Base-by-base conservation (phyloP, 371 early-diverging fungal species). In the Mortierella sp. region DNA sequence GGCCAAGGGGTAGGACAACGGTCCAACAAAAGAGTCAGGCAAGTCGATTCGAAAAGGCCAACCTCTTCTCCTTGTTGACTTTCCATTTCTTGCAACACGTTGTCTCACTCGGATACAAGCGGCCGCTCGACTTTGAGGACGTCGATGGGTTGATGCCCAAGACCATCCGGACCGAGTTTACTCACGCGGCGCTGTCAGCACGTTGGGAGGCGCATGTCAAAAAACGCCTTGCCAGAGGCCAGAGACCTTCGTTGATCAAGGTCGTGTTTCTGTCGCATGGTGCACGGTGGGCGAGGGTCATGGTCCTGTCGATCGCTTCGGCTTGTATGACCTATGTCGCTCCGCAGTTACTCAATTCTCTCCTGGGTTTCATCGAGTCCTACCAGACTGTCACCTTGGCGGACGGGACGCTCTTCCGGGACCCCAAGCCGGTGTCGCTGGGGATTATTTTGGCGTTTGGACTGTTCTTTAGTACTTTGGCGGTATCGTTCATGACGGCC, bases 371-470 rank as follows among this genome's bases (percentile, higher is more conserved):
- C 49, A 83, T 83, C 18, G 55, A 75, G 43, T 82, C 82, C 1
- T 82, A 72, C 35, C 56, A 70, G 24, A 38, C 73, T 1, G 43
- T 63, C 4, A 49, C 60, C 1, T 38, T 75, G 5, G 58, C 79
- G 21, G 74, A 75, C 44, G 65, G 65, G 24, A 65, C 65, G 24
- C 35, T 41, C 18, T 65, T 65, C 35, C 35, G 18, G 10, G 65
- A 14, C n/a, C 78, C 63, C 51, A 44, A 58, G 49, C 78, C 83
- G 6, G 56, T 79, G 7, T 60, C 76, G 10, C 48, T 76, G 12
- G 83, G 83, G 12, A 65, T 83, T 24, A 83, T 83, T 48, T 63
- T 83, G 10, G 80, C 83, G 7, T 83, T 83, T 56, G 80, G 80
- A 3, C 6, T 83, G 46, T 83, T 83, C 49, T 76, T 83, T 48